Evolutionary conservation across 2,329 filamentous ascomycete species (phyloP), one percentile per base, ranked within the genome.

Genomic region (Erysiphe neolycopersici): DNA sequence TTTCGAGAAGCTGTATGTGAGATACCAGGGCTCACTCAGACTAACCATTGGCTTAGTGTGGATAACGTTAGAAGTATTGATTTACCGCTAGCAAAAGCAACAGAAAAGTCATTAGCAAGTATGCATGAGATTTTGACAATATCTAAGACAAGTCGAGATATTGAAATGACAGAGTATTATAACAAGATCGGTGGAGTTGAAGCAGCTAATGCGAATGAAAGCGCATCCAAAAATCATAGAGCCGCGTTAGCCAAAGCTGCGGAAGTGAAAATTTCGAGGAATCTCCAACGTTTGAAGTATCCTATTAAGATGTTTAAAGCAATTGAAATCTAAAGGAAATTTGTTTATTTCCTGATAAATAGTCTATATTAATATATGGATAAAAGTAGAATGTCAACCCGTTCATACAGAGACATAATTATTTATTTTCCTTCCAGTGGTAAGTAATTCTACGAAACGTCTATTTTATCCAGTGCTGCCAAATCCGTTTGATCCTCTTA

Each of bases 401-500:
- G 4, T 26, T 26, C 6, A 26, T 26, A 26, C 8, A 26, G 22
- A 26, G 8, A 26, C 4, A 9, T 9, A 8, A 26, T 26, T 5
- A 5, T 5, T 26, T 26, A 26, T 5, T 26, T 26, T 8, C 4
- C 22, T 5, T 26, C 4, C 22, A 5, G 22, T 26, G 8, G 8
- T 26, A 26, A 5, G 22, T 8, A 26, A 5, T 26, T 26, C 8
- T 26, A 5, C 22, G 6, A 26, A 26, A 26, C 4, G 4, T 12
- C 8, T 19, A 13, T 19, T 8, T 45, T 51, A 56, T 41, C 84
- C 85, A 31, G 85, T 93, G 60, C 83, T 92, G 44, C 85, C 85
- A 57, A 93, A 93, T 1, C 85, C 89, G 22, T 85, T 87, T 0
- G 76, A 83, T 22, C 89, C 89, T 37, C 89, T 69, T 11, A 91